Conservation (phyloP, 345 rosid genomes). For the Populus davidiana region DNA sequence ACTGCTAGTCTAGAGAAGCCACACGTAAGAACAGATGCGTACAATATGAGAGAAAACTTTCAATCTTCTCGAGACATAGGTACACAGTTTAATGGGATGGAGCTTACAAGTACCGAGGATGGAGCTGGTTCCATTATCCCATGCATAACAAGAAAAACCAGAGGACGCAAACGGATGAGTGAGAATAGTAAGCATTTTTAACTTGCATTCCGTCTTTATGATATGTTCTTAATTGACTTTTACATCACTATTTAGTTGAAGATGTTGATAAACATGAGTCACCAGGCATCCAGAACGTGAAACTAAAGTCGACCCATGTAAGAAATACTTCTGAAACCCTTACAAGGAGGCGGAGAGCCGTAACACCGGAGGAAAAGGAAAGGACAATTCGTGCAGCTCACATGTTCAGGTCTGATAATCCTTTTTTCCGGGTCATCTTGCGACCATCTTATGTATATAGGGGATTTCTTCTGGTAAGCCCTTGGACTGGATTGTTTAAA, state of each 20-base stretch:
- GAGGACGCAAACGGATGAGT: slow-evolving; percentile 15
- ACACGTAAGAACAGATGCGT: neutral
- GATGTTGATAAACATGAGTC: slow-evolving; percentile 9
- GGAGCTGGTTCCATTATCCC: slow-evolving; percentile 14
- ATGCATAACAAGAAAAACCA: slow-evolving; percentile 2
- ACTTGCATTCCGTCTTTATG: slow-evolving; percentile 5
- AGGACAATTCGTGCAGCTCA: slow-evolving; percentile 28
- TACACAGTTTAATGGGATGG: slow-evolving; percentile 12
- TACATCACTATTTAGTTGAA: neutral
- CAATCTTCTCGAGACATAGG: slow-evolving; percentile 20
- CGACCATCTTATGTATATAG: slow-evolving; percentile 34
- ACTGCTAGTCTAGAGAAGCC: neutral
- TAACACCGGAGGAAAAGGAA: slow-evolving; percentile 29
- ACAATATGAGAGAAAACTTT: slow-evolving; percentile 1
- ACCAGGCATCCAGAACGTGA: slow-evolving; percentile 3
- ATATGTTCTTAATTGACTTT: slow-evolving; percentile 2
- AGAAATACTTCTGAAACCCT: slow-evolving; percentile 4
- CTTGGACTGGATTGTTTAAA: neutral
- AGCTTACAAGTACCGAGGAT: slow-evolving; percentile 1
- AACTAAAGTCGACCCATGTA: neutral
- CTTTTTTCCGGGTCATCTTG: slow-evolving; percentile 37
- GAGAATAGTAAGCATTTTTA: slow-evolving; percentile 19
- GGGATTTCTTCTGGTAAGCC: slow-evolving; percentile 36
- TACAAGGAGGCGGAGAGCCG: slow-evolving; percentile 28
- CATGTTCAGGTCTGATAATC: slow-evolving; percentile 30